phyloP scores from a whole-genome alignment of 257 asterid genomes.

The Anisodus acutangulus region DNA sequence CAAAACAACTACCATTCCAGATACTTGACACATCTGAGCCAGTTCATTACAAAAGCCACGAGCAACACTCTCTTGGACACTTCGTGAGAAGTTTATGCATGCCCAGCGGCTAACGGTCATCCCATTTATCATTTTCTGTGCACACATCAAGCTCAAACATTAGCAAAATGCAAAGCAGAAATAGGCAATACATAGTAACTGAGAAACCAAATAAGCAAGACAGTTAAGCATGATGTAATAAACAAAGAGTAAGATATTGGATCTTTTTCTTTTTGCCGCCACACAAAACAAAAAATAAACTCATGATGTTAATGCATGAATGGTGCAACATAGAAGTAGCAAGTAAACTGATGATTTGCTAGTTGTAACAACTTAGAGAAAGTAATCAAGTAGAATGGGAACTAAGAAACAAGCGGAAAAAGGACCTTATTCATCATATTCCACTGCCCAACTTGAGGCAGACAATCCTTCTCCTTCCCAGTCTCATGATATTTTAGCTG shows the following conservation, averaged over 20 bases:
- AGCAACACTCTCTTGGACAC: conserved; percentile 95
- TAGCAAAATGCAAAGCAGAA: neutral
- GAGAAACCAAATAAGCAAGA: neutral
- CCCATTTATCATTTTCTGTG: conserved; percentile 97
- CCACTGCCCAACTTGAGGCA: conserved; percentile 99
- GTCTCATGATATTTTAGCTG: conserved; percentile 94
- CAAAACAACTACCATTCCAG: conserved; percentile 78
- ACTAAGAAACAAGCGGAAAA: neutral
- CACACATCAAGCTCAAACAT: neutral
- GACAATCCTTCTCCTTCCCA: conserved; percentile 94
- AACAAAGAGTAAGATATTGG: neutral
- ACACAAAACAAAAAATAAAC: neutral
- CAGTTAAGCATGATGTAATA: neutral
- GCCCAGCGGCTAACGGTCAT: conserved; percentile 99
- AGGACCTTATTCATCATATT: conserved; percentile 97
- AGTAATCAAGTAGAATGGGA: neutral
- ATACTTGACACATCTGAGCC: conserved; percentile 98
- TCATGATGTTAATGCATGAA: neutral
- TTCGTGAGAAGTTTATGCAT: conserved; percentile 92
- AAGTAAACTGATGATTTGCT: neutral
- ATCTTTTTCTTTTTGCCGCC: neutral
- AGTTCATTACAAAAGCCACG: conserved; percentile 94
- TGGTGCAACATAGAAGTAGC: neutral
- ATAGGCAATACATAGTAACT: neutral
- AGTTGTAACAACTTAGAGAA: neutral